Evolutionary conservation across 805 yeast genomes (phyloP), one percentile per base, ranked within the genome.

Genomic region (Metschnikowia shivogae): DNA sequence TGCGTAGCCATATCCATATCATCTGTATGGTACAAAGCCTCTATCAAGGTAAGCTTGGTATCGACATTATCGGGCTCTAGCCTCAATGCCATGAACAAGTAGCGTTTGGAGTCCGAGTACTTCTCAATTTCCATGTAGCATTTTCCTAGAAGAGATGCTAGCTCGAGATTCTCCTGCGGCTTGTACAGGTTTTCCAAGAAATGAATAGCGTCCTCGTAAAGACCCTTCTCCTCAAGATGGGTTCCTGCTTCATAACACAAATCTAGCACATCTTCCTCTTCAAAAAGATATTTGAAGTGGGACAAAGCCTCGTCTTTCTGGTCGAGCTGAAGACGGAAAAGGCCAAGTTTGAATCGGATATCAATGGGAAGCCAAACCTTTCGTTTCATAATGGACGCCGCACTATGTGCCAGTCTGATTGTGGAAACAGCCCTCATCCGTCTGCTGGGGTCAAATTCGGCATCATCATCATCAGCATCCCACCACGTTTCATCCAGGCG

Each of bases 321-420:
- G 42, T 80, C 82, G 31, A 80, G 65, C 44, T 81, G 80, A 28
- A 93, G 65, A 47, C 99, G 74, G 39, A 87, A 72, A 9, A 81
- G 63, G 0, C 96, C 95, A 20, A 93, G 61, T 62, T 93, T 87
- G 27, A 81, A 82, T 44, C 98, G 67, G 22, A 93, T 86, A 67
- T 92, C 98, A 38, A 90, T 81, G 1, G 98, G 98, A 17, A 93
- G 64, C 7, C 73, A 63, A 53, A 64, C 79, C 12, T 46, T 49
- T 35, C 57, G 59, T 28, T 47, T 46, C 48, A 46, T 48, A 11
- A 61, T 58, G 3, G 40, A 28, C 6, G 44, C 39, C 6, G 46
- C 52, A 31, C 50, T 31, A 3, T 44, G 37, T 17, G 48, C 27
- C 2, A 50, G 49, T 28, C 46, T 45, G 13, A 42, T 42, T 5